These are phyloP conservation scores for Myxozyma melibiosi DNA, from an alignment of 805 yeast species.

Conservation along the genomic window DNA sequence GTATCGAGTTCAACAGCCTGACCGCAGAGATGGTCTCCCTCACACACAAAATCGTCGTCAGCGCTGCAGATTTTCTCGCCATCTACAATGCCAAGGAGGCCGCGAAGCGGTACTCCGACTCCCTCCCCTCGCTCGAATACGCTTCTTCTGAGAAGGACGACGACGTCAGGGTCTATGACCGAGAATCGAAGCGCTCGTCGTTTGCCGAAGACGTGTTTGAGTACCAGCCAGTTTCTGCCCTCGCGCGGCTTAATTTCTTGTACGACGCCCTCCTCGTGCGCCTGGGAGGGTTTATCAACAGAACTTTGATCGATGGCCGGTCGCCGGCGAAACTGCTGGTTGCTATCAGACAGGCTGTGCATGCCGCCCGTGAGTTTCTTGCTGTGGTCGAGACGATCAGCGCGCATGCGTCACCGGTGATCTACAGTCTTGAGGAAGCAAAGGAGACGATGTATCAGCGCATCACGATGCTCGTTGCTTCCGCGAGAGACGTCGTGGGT, in stretches of 20 bases:
- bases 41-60: conserved; percentile 40
- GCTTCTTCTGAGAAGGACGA: background rate
- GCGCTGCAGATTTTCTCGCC: conserved; percentile 41
- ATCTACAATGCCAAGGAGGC: conserved; percentile 37
- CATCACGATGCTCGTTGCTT: conserved; percentile 41
- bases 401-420: conserved; percentile 35
- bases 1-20: conserved; percentile 39
- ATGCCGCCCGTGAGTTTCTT: conserved; percentile 46
- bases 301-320: conserved; percentile 30
- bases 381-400: conserved; percentile 43
- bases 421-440: conserved; percentile 40
- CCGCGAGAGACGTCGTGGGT: conserved; percentile 44
- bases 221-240: conserved; percentile 34
- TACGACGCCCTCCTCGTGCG: conserved; percentile 42
- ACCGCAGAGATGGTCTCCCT: conserved; percentile 41
- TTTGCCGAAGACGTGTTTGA: conserved; percentile 7
- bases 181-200: background rate
- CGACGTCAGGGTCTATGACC: background rate
- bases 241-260: conserved; percentile 43
- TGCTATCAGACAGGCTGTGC: conserved; percentile 45
- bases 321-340: conserved; percentile 37
- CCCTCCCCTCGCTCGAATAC: background rate
- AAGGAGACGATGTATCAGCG: conserved; percentile 42
- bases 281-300: conserved; percentile 41
- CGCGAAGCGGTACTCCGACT: background rate